phyloP scores from a whole-genome alignment of 257 asterid species.

The Solanum commersonii region DNA sequence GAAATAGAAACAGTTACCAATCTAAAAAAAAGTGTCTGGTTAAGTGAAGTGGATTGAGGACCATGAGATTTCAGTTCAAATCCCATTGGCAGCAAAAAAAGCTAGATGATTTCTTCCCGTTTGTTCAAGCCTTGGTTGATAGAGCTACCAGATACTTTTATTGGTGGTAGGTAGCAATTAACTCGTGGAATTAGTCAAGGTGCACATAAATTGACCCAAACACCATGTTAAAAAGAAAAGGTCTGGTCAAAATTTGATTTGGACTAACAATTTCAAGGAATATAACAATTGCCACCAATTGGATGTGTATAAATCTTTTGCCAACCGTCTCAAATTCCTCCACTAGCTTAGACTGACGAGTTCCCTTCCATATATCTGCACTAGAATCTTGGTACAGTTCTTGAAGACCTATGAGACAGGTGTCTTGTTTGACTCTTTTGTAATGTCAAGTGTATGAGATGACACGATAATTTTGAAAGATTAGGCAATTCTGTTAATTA shows the following conservation, averaged over 20 bases:
- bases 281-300: background rate
- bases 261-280: background rate
- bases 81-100: background rate
- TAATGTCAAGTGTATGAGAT: background rate
- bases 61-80: background rate
- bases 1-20: background rate
- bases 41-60: background rate
- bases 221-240: background rate
- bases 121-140: background rate
- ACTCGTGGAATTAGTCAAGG: background rate
- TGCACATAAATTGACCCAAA: background rate
- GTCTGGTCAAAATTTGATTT: background rate
- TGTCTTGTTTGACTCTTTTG: background rate
- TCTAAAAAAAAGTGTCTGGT: background rate
- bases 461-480: background rate
- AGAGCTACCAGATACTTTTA: background rate
- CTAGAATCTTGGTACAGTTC: background rate
- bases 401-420: background rate
- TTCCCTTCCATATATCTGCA: background rate
- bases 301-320: background rate
- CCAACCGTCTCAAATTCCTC: background rate
- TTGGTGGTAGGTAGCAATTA: background rate
- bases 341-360: background rate
- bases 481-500: background rate
- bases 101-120: background rate